Evolutionary conservation across 495 filamentous ascomycete genomes (phyloP).

Genomic region (Penicillium desertorum): DNA sequence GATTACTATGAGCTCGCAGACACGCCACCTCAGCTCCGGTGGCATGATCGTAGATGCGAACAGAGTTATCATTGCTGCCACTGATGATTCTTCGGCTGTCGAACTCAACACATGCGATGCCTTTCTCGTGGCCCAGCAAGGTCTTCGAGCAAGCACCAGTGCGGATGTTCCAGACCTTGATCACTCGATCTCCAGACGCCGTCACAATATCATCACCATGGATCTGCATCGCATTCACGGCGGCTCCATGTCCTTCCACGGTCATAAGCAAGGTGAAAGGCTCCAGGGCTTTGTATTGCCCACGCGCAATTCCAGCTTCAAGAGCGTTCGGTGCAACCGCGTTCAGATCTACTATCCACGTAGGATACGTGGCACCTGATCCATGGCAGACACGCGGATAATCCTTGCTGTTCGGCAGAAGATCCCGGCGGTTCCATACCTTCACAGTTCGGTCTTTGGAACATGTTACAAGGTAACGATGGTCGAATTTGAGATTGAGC

Average conservation of each 20-base stretch:
- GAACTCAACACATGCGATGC: slow-evolving; percentile 96
- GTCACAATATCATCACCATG: slow-evolving; percentile 85
- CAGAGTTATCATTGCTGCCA: slow-evolving; percentile 91
- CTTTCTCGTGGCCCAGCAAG: slow-evolving; percentile 84
- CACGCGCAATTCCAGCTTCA: slow-evolving; percentile 42
- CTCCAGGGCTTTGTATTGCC: slow-evolving; percentile 38
- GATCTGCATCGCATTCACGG: slow-evolving; percentile 95
- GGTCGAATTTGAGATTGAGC: slow-evolving; percentile 91
- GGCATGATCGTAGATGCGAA: slow-evolving; percentile 86
- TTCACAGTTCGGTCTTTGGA: slow-evolving; percentile 97
- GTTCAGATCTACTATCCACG: slow-evolving; percentile 55
- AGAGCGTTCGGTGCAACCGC: slow-evolving; percentile 47
- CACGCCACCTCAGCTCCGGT: slow-evolving; percentile 86
- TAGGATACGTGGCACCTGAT: slow-evolving; percentile 47
- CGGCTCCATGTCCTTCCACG: slow-evolving; percentile 79
- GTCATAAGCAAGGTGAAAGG: slow-evolving; percentile 76
- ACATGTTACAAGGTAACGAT: slow-evolving; percentile 88
- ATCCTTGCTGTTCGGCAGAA: slow-evolving; percentile 66
- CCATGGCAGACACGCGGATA: slow-evolving; percentile 53
- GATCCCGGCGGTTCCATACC: slow-evolving; percentile 78
- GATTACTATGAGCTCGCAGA: slow-evolving; percentile 71
- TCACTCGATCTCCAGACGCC: slow-evolving; percentile 85
- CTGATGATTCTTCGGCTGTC: slow-evolving; percentile 96
- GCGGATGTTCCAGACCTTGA: slow-evolving; percentile 91
- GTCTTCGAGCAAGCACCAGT: slow-evolving; percentile 73